Percentiles rank a stretch among this genome's conserved stretches.
These are phyloP conservation scores for Calonectria hongkongensis DNA, from an alignment of 2,329 filamentous ascomycete species.

Conservation along the genomic window DNA sequence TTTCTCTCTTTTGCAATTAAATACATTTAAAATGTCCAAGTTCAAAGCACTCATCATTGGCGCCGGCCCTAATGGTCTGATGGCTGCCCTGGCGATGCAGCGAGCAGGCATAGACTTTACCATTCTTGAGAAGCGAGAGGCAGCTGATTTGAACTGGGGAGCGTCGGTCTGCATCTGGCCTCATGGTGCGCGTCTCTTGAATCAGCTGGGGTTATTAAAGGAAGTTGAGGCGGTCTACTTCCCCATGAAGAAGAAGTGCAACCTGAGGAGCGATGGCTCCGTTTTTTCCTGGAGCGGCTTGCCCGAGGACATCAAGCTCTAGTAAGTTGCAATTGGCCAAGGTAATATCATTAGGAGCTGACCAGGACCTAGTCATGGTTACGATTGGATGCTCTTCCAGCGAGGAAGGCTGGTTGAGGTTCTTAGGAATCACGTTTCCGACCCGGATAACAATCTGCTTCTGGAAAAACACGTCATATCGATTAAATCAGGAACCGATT, in stretches of 20 bases:
- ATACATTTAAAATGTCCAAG: neutral
- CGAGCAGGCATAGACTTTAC: conserved; percentile 5
- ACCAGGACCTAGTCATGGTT: conserved; percentile 37
- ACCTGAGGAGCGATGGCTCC: conserved; percentile 27
- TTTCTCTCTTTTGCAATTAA: neutral
- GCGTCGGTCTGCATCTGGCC: conserved; percentile 45
- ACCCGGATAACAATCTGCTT: conserved; percentile 24
- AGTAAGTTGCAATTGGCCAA: neutral
- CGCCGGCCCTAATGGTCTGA: conserved; percentile 1
- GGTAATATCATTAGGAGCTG: neutral
- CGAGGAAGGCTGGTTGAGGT: conserved; percentile 44
- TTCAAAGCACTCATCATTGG: conserved; percentile 22
- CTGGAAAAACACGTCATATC: conserved; percentile 42
- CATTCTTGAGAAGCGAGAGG: conserved; percentile 6
- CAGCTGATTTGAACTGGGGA: conserved; percentile 11
- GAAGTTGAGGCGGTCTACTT: conserved; percentile 20
- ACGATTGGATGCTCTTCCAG: conserved; percentile 49
- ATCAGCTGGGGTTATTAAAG: conserved; percentile 56
- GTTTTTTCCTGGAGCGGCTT: conserved; percentile 19
- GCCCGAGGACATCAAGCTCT: conserved; percentile 18
- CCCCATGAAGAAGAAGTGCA: conserved; percentile 32
- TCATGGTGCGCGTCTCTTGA: conserved; percentile 53
- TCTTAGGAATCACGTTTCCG: conserved; percentile 39
- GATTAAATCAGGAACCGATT: conserved; percentile 8
- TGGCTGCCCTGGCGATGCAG: neutral